Evolutionary conservation across 352 stramenopile species (phyloP), one percentile per base, ranked within the genome.

Genomic region (Phytophthora colocasiae): DNA sequence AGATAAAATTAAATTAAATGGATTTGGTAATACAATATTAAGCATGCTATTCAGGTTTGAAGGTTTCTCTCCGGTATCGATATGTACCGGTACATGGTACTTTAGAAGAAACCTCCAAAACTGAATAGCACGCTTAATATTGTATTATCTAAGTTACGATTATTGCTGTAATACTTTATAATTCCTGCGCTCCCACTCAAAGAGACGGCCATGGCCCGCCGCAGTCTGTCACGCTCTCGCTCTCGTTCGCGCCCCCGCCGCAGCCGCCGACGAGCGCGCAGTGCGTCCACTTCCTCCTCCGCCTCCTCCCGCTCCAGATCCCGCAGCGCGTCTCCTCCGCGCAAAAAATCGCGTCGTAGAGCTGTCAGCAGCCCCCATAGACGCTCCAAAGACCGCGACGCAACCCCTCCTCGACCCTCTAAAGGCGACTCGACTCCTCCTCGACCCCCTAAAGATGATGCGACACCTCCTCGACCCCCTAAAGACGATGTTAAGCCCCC

Each of bases 151-250:
- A n/a, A 19, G 19, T 19, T 19, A 19, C n/a, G n/a, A n/a, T n/a
- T n/a, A n/a, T 1, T 19, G 19, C 22, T 22, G 22, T 22, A 22
- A 22, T 2, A 22, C 1, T 22, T 22, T 22, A 22, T 22, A 22
- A 22, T 22, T 22, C 22, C 22, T 22, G 22, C 22, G 22, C 22
- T 22, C 22, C 22, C 22, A 22, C 22, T 22, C 22, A 22, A 22
- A 22, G 22, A 22, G 22, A 22, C 22, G 22, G 22, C 22, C 22
- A 22, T 22, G 22, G 22, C 22, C 22, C 22, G 22, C 22, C 22
- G 65, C 61, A 70, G 61, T 19, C 24, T 48, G 44, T 74, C 69
- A 48, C 69, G 51, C 19, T 78, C 69, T 9, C 73, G 66, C 40
- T 78, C 68, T 2, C 65, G 58, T 10, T 76, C 69, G 22, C 52